Conservation (phyloP, 148 eudicot species). For the Rhododendron kiyosumense region DNA sequence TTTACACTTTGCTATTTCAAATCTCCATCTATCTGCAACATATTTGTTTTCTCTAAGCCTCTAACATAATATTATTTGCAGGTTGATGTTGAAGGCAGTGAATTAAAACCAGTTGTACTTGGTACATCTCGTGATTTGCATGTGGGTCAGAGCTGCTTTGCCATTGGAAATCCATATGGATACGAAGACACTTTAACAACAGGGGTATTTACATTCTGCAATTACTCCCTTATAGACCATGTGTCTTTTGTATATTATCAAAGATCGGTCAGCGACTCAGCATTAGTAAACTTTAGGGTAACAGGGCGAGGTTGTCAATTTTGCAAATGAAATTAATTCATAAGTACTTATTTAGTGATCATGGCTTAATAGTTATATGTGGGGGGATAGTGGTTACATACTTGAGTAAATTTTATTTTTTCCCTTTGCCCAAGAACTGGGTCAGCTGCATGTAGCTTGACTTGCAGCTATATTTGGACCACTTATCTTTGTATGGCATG, state of each 20-base stretch:
- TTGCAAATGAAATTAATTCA: neutral
- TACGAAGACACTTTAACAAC: constrained; percentile 88
- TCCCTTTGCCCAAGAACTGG: neutral
- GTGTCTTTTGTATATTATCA: neutral
- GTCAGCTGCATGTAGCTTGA: neutral
- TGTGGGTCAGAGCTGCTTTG: constrained; percentile 94
- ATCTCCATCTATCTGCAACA: neutral
- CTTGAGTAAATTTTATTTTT: neutral
- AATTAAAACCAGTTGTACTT: constrained; percentile 61
- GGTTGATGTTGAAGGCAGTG: constrained; percentile 65
- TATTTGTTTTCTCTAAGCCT: neutral
- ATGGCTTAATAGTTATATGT: neutral
- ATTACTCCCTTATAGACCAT: neutral
- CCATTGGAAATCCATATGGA: constrained; percentile 95
- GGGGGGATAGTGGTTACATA: neutral
- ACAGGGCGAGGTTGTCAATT: neutral
- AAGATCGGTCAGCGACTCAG: too few species aligned
- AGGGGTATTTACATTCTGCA: constrained; percentile 45
- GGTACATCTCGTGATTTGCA: constrained; percentile 59
- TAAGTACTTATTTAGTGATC: neutral
- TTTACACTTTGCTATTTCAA: neutral
- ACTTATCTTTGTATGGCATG: neutral
- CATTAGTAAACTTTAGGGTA: neutral
- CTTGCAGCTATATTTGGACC: neutral
- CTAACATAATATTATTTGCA: constrained; percentile 11